Base-by-base conservation (phyloP, 2,329 filamentous ascomycete species). In the Fusarium tanahbumbuense region DNA sequence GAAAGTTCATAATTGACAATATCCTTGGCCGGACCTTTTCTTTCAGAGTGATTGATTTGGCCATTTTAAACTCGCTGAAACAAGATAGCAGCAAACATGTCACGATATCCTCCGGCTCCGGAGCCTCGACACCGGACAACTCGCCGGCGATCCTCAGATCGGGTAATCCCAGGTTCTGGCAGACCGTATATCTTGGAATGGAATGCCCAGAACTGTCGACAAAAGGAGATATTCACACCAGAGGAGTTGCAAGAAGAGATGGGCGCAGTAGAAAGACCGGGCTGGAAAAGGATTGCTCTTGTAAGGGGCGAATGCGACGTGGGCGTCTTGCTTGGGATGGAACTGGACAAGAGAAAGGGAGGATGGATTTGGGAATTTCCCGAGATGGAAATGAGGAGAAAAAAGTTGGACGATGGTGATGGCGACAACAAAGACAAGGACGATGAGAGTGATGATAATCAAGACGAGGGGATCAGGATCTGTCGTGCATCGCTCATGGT, bases 361-460 rank as follows among this genome's bases (percentile, higher is more conserved):
- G 64, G 63, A 4, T 76, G 74, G 74, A 42, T 55, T n/a, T 75
- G 74, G 71, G 72, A 75, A 42, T 76, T 73, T 37, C 73, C 73
- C 0, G 70, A 75, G 58, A 34, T 56, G 3, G 70, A 74, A 40
- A 59, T 18, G 10, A 52, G 42, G 30, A 62, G n/a, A 5, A 40
- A 23, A 5, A 46, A 18, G 9, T 15, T 23, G 3, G 56, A 50
- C 3, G 61, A 55, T 6, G 50, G 23, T 7, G 45, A 55, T 4
- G n/a, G 13, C 10, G 42, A 47, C 11, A 22, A 16, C 3, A 53
- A 55, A 12, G 56, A 45, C 6, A 49, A 48, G 25, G 52, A 62
- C 3, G 61, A 61, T 0, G 59, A 69, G 0, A 47, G 42, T 11
- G 64, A 52, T 22, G 11, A 47, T 27, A 56, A 42, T 22, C 56